phyloP scores from a whole-genome alignment of 2,329 filamentous ascomycete species.

The Sporothrix mexicana region DNA sequence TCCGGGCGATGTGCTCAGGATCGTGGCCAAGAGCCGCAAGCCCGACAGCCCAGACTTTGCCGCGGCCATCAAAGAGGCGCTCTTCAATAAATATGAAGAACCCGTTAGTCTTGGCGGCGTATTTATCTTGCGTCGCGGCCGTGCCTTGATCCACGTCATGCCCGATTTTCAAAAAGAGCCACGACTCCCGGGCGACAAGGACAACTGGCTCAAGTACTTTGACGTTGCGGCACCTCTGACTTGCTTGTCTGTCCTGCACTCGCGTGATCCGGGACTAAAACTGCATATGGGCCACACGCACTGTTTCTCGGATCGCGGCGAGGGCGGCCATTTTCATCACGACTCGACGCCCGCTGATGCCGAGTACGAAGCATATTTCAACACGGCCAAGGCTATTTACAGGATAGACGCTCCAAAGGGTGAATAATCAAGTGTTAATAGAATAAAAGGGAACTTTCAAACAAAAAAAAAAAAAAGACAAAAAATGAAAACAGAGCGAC shows the following conservation, averaged over 20 bases:
- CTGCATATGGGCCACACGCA: constrained; percentile 57
- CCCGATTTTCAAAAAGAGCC: constrained; percentile 49
- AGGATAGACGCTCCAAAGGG: constrained; percentile 21
- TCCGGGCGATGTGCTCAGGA: constrained; percentile 46
- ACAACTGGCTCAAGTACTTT: constrained; percentile 50
- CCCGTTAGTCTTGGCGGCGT: constrained; percentile 50
- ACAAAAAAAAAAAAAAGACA: neutral
- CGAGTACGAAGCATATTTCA: constrained; percentile 29
- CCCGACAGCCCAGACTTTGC: constrained; percentile 45
- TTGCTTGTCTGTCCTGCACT: constrained; percentile 51
- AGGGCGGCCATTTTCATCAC: constrained; percentile 30
- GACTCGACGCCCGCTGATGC: constrained; percentile 24
- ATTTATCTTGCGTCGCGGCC: constrained; percentile 49
- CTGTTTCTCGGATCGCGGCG: constrained; percentile 46
- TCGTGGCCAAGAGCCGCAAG: constrained; percentile 44
- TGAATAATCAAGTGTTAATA: neutral
- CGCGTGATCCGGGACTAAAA: constrained; percentile 49
- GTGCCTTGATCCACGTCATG: constrained; percentile 51
- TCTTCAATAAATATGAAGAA: constrained; percentile 43
- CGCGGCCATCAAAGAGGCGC: constrained; percentile 43
- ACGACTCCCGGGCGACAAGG: constrained; percentile 40
- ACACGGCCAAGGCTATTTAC: constrained; percentile 31
- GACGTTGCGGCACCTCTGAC: constrained; percentile 47
- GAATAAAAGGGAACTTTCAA: neutral
- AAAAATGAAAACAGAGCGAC: neutral